phyloP scores from a whole-genome alignment of 768 basidiomycete genomes.

The Mycena galopus region DNA sequence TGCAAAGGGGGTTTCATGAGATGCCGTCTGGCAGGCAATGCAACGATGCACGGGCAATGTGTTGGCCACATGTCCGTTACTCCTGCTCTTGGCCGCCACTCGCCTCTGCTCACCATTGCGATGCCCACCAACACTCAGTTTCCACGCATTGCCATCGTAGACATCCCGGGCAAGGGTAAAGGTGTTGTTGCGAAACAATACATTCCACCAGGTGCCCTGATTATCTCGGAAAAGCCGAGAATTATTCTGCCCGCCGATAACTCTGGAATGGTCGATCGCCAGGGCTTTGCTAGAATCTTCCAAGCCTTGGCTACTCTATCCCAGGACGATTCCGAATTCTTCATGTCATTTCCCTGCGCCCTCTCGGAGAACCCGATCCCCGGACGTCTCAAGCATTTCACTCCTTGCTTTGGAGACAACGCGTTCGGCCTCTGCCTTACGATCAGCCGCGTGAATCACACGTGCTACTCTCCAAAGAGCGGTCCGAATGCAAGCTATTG shows the following conservation, averaged over 20 bases:
- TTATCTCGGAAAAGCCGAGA: constrained; percentile 26
- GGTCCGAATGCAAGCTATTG: constrained; percentile 19
- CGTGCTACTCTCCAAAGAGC: constrained; percentile 13
- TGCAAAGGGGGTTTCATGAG: too few relatives aligned
- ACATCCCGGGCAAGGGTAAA: constrained; percentile 28
- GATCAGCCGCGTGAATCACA: constrained; percentile 27
- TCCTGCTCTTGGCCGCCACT: too few relatives aligned
- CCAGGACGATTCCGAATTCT: constrained; percentile 5
- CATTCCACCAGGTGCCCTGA: constrained; percentile 20
- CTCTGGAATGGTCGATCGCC: too few relatives aligned
- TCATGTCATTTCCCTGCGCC: constrained; percentile 6
- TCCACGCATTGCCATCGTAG: constrained; percentile 19
- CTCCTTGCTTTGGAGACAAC: constrained; percentile 16
- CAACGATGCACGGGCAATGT: too few relatives aligned
- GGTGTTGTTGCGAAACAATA: constrained; percentile 22
- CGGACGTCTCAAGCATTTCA: constrained; percentile 22
- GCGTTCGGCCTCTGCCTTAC: constrained; percentile 6
- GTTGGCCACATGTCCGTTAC: too few relatives aligned
- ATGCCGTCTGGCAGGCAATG: too few relatives aligned
- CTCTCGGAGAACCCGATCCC: not conserved
- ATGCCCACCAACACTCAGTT: not conserved
- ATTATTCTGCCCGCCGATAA: not conserved
- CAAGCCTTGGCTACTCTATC: not conserved
- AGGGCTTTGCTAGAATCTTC: not conserved
- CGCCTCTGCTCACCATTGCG: too few relatives aligned